Conservation (phyloP, 805 yeast species). For the Saccharomycopsis schoenii region DNA sequence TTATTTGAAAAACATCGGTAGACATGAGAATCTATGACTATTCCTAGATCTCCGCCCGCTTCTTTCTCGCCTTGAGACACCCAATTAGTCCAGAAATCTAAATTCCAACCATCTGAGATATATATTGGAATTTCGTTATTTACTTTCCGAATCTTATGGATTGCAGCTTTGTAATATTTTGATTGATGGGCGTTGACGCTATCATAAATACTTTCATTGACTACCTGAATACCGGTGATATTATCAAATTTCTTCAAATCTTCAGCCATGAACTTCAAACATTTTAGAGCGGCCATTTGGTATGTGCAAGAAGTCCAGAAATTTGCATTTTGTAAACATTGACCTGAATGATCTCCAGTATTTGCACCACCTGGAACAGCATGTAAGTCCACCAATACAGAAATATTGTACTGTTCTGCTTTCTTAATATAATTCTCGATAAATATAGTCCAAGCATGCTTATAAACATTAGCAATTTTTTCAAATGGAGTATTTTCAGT, state of each 20-base stretch:
- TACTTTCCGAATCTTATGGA: constrained; percentile 44
- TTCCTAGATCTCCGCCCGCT: constrained; percentile 37
- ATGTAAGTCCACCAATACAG: constrained; percentile 76
- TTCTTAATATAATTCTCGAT: constrained; percentile 41
- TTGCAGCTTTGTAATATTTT: constrained; percentile 56
- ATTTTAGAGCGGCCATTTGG: constrained; percentile 37
- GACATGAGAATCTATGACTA: constrained; percentile 75
- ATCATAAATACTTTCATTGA: constrained; percentile 71
- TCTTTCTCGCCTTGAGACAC: constrained; percentile 34
- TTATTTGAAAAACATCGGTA: constrained; percentile 77
- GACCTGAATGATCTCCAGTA: constrained; percentile 77
- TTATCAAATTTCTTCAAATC: constrained; percentile 54
- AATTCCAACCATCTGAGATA: constrained; percentile 93
- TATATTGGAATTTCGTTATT: constrained; percentile 57
- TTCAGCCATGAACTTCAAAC: constrained; percentile 49
- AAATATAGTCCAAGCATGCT: constrained; percentile 61
- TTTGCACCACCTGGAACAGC: constrained; percentile 93
- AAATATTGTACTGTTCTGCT: constrained; percentile 56
- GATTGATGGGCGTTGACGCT: constrained; percentile 43
- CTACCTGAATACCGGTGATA: constrained; percentile 73
- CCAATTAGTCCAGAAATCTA: constrained; percentile 68
- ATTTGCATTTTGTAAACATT: constrained; percentile 43
- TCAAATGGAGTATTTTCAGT: constrained; percentile 55
- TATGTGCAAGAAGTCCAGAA: constrained; percentile 47
- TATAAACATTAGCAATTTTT: constrained; percentile 44